phyloP scores from a whole-genome alignment of 2,329 filamentous ascomycete genomes.

The Stagonosporopsis tanaceti region DNA sequence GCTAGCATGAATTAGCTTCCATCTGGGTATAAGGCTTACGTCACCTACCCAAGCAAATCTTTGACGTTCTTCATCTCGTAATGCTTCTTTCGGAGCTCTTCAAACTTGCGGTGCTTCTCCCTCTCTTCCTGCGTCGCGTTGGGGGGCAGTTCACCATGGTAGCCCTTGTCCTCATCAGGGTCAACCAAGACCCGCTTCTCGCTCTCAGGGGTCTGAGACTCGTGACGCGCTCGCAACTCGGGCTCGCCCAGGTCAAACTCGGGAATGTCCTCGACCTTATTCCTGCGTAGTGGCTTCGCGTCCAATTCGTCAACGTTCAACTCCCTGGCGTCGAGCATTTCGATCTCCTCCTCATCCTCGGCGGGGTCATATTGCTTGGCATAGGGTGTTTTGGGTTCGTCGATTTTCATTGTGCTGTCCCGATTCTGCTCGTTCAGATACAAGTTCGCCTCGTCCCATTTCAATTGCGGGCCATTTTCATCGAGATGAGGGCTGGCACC shows the following conservation, averaged over 20 bases:
- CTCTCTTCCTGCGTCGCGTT: slow-evolving; percentile 70
- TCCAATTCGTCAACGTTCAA: slow-evolving; percentile 75
- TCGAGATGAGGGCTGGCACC: slow-evolving; percentile 59
- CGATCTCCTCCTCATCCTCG: slow-evolving; percentile 81
- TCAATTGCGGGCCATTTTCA: slow-evolving; percentile 76
- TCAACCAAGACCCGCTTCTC: slow-evolving; percentile 87
- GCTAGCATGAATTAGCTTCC: slow-evolving; percentile 21
- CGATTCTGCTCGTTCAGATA: slow-evolving; percentile 97
- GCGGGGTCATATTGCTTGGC: slow-evolving; percentile 89
- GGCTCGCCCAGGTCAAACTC: slow-evolving; percentile 92
- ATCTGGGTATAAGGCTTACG: too few relatives aligned
- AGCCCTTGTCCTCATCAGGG: slow-evolving; percentile 53
- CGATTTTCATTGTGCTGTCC: slow-evolving; percentile 97
- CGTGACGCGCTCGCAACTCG: slow-evolving; percentile 62
- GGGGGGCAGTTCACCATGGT: slow-evolving; percentile 67
- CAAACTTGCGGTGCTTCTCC: slow-evolving; percentile 92
- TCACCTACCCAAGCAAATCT: slow-evolving; percentile 74
- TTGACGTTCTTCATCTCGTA: slow-evolving; percentile 99
- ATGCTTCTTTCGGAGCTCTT: slow-evolving; percentile 91
- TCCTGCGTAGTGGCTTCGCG: slow-evolving; percentile 59
- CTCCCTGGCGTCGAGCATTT: slow-evolving; percentile 72
- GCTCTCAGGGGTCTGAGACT: slow-evolving; percentile 53
- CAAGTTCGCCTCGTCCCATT: slow-evolving; percentile 98
- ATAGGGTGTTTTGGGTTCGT: slow-evolving; percentile 97
- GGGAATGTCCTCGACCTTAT: slow-evolving; percentile 77